Conservation (phyloP, 352 stramenopile species). For the Peronosclerospora sorghi region DNA sequence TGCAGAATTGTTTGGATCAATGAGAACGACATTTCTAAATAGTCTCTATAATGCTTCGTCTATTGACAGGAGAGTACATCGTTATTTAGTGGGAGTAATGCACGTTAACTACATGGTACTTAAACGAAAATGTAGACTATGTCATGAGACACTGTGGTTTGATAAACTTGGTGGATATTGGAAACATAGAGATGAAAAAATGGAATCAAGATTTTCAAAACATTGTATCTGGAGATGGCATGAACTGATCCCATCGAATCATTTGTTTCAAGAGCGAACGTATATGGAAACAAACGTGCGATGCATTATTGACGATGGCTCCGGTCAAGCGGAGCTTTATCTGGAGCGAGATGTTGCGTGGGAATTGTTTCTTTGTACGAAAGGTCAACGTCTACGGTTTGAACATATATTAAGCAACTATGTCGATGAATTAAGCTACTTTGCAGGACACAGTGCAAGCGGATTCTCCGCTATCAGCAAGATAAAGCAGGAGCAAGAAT, state of each 20-base stretch:
- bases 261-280: constrained; percentile 25
- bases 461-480: constrained; percentile 24
- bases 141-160: constrained; percentile 35
- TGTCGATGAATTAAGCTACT: constrained; percentile 45
- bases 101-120: constrained; percentile 67
- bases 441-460: constrained; percentile 21
- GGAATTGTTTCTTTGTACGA: constrained; percentile 48
- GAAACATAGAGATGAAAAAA: constrained; percentile 15
- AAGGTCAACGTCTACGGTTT: constrained; percentile 30
- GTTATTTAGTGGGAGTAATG: constrained; percentile 51
- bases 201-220: constrained; percentile 2
- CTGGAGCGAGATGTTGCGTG: constrained; percentile 56
- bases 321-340: constrained; percentile 64
- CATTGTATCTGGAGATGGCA: constrained; percentile 15
- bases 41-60: constrained; percentile 28
- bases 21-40: constrained; percentile 31
- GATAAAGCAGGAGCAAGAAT: constrained; percentile 25
- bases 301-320: constrained; percentile 69
- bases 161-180: constrained; percentile 33
- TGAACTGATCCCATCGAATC: constrained; percentile 22
- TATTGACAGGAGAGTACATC: constrained; percentile 42
- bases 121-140: constrained; percentile 54
- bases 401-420: constrained; percentile 33
- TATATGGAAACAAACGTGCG: constrained; percentile 34
- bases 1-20: constrained; percentile 24